phyloP scores from a whole-genome alignment of 345 rosid species.

The Trapa incisa region DNA sequence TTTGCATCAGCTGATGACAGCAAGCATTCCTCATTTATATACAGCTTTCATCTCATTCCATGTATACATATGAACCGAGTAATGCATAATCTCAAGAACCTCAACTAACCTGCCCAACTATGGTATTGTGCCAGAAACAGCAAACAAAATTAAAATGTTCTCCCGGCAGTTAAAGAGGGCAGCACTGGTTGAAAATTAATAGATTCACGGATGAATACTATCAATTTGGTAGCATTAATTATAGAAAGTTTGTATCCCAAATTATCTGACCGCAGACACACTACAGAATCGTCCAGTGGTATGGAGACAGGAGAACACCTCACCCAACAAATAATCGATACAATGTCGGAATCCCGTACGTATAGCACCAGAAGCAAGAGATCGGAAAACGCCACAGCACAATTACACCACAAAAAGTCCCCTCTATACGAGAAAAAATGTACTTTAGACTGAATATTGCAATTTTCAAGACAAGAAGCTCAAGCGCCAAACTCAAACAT shows the following conservation, averaged over 20 bases:
- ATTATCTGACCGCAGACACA: background rate
- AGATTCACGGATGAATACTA: background rate
- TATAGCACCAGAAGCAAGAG: background rate
- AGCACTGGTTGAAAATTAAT: background rate
- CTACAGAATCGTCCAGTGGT: background rate
- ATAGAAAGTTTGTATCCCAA: background rate
- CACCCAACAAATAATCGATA: background rate
- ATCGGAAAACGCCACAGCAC: constrained; percentile 2
- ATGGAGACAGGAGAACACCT: background rate
- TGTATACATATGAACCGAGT: background rate
- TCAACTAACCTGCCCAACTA: background rate
- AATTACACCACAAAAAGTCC: background rate
- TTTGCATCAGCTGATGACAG: background rate
- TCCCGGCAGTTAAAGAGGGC: background rate
- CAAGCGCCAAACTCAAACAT: background rate
- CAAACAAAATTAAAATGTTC: background rate
- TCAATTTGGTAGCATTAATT: background rate
- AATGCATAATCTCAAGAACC: background rate
- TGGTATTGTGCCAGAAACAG: background rate
- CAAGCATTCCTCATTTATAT: background rate
- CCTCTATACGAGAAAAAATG: background rate
- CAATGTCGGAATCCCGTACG: background rate
- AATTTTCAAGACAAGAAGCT: background rate
- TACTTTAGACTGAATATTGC: background rate
- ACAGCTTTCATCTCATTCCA: background rate